Evolutionary conservation across 345 rosid genomes (phyloP).

Genomic region (Eucalyptus pauciflora): DNA sequence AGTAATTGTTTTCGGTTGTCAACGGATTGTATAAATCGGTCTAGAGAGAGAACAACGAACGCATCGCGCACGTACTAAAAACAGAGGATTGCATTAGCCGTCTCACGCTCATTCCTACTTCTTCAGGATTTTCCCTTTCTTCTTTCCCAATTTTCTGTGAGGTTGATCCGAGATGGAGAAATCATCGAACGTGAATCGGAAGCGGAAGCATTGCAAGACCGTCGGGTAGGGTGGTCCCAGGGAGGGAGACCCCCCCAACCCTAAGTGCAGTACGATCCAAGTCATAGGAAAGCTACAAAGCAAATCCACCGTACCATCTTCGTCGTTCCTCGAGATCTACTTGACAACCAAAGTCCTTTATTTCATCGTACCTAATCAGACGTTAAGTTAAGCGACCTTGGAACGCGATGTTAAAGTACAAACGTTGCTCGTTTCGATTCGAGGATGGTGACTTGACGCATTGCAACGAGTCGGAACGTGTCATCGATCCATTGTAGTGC

Average conservation of each 20-base stretch:
- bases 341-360: not conserved
- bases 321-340: not conserved
- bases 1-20: not conserved
- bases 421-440: too few relatives aligned
- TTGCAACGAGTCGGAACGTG: not conserved
- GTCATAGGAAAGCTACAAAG: not conserved
- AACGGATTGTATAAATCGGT: not conserved
- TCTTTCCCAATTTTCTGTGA: not conserved
- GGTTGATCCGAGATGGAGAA: not conserved
- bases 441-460: rapidly evolving
- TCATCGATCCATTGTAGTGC: not conserved
- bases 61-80: not conserved
- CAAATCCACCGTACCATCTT: not conserved
- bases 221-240: not conserved
- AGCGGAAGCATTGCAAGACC: not conserved
- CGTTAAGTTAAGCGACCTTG: not conserved
- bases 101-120: not conserved
- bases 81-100: not conserved
- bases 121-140: not conserved
- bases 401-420: not conserved
- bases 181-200: not conserved
- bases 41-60: not conserved
- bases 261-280: not conserved
- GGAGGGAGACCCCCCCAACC: not conserved
- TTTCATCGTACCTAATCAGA: not conserved